Conservation (phyloP, 2,329 filamentous ascomycete species). For the Diaporthe sp. region DNA sequence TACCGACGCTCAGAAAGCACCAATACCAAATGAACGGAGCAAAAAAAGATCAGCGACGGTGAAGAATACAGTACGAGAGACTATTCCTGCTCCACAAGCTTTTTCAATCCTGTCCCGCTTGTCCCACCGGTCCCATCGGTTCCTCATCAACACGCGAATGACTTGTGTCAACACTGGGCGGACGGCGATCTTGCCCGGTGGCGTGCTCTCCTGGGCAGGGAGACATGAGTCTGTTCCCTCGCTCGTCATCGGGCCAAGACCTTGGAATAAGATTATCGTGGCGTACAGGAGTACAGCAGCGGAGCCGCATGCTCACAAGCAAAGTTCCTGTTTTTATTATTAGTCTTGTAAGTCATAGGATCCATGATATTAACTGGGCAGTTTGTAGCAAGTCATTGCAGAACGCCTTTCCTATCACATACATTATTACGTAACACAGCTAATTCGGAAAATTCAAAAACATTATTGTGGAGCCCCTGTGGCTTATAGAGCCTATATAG, state of each 20-base stretch:
- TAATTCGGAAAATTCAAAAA: no score
- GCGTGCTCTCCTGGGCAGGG: not conserved
- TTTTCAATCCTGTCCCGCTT: not conserved
- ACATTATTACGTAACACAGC: no score
- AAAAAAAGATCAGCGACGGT: not conserved
- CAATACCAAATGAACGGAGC: not conserved
- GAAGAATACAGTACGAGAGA: not conserved
- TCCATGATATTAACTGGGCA: not conserved
- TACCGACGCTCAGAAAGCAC: not conserved
- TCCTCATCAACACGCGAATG: not conserved
- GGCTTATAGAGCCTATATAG: no score
- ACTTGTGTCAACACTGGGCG: not conserved
- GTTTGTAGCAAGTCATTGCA: not conserved
- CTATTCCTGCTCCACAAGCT: not conserved
- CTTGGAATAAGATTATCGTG: not conserved
- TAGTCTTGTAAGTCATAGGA: not conserved
- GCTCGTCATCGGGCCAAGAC: slow-evolving; percentile 19
- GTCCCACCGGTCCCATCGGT: not conserved
- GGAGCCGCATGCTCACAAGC: not conserved
- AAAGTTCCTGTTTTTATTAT: not conserved
- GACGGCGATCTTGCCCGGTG: slow-evolving; percentile 2
- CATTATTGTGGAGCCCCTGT: no score
- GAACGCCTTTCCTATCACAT: no score
- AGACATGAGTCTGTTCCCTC: slow-evolving; percentile 1
- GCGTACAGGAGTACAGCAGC: not conserved